A percentile compares a stretch with the other conserved stretches of the same genome.
Evolutionary conservation across 2,329 filamentous ascomycete genomes (phyloP).

Genomic region (Pezicula rhizophila): DNA sequence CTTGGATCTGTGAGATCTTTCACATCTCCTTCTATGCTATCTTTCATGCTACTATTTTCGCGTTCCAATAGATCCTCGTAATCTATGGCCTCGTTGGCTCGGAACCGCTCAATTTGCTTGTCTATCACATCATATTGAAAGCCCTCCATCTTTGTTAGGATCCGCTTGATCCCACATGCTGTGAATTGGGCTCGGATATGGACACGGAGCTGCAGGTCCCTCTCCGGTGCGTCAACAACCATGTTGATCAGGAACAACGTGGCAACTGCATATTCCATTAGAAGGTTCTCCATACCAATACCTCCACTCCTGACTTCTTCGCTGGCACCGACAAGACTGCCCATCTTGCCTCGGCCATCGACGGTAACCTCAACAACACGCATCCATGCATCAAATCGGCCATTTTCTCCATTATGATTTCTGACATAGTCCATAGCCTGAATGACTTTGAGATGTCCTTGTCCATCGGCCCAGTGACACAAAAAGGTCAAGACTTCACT

Average conservation of each 20-base stretch:
- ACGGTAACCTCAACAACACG: conserved; percentile 95
- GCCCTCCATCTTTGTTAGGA: conserved; percentile 92
- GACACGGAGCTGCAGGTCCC: conserved; percentile 83
- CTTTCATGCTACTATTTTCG: conserved; percentile 85
- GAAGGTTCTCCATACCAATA: conserved; percentile 95
- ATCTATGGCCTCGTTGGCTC: conserved; percentile 92
- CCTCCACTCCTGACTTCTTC: conserved; percentile 94
- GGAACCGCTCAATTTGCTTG: conserved; percentile 93
- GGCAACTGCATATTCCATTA: conserved; percentile 98
- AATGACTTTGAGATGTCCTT: conserved; percentile 89
- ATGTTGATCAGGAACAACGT: conserved; percentile 95
- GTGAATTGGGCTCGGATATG: conserved; percentile 96
- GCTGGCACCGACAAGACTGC: conserved; percentile 90
- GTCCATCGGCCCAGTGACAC: conserved; percentile 85
- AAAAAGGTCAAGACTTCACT: conserved; percentile 95
- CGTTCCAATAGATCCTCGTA: conserved; percentile 95
- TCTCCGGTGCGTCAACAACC: conserved; percentile 85
- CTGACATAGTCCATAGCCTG: conserved; percentile 92
- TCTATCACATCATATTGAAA: conserved; percentile 98
- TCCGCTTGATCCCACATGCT: conserved; percentile 88
- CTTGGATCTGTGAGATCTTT: conserved; percentile 89
- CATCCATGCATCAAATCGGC: conserved; percentile 98
- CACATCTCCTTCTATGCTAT: conserved; percentile 59
- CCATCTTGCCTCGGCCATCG: conserved; percentile 97
- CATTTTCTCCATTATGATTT: conserved; percentile 80